A percentile compares a stretch with the other conserved stretches of the same genome.
Evolutionary conservation across 768 basidiomycete genomes (phyloP).

Genomic region (Pleurotus cornucopiae): DNA sequence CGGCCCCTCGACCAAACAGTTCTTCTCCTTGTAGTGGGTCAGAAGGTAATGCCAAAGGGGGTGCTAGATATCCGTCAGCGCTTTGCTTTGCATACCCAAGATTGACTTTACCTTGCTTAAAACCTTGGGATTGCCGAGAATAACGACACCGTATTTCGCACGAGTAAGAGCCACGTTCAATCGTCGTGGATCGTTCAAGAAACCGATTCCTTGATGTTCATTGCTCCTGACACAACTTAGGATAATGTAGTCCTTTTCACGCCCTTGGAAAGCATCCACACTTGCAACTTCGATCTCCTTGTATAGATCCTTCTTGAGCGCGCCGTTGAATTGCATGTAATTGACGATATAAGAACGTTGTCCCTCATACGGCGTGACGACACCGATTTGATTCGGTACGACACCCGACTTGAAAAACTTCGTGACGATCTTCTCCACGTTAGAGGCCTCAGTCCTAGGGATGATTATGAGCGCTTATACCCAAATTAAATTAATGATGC

Average conservation of each 20-base stretch:
- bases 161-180: slow-evolving; percentile 96
- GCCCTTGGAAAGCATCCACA: slow-evolving; percentile 98
- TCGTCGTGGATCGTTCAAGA: slow-evolving; percentile 95
- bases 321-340: slow-evolving; percentile 99
- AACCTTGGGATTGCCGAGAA: slow-evolving; percentile 99
- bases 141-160: slow-evolving; percentile 97
- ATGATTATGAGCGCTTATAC: slow-evolving; percentile 11
- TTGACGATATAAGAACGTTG: slow-evolving; percentile 98
- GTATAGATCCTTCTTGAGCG: slow-evolving; percentile 97
- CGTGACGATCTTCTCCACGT: slow-evolving; percentile 99
- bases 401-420: slow-evolving; percentile 99
- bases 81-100: neutral
- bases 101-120: slow-evolving; percentile 79
- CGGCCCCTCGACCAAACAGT: slow-evolving; percentile 91
- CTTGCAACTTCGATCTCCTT: slow-evolving; percentile 99
- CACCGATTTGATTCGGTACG: slow-evolving; percentile 91
- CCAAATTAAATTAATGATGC: slow-evolving; percentile 13
- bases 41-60: slow-evolving; percentile 98
- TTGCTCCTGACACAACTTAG: slow-evolving; percentile 96
- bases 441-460: slow-evolving; percentile 90
- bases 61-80: slow-evolving; percentile 52
- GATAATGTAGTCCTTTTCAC: slow-evolving; percentile 99
- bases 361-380: slow-evolving; percentile 98
- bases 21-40: slow-evolving; percentile 97
- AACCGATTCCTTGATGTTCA: slow-evolving; percentile 99